phyloP scores from a whole-genome alignment of 2,329 filamentous ascomycete species.

The Sporothrix euskadiensis region DNA sequence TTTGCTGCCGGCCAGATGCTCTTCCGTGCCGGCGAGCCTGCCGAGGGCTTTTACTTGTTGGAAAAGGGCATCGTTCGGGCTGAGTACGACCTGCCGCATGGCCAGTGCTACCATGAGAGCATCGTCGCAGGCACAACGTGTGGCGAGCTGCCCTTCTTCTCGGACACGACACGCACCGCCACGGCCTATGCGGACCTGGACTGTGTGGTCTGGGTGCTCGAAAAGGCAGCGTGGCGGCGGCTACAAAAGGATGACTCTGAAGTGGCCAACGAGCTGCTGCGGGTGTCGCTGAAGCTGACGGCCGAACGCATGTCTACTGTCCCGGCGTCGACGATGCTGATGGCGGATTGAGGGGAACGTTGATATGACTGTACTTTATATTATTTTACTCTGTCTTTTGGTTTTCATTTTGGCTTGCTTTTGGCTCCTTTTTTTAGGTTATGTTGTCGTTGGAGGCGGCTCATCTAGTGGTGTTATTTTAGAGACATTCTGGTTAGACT shows the following conservation, averaged over 20 bases:
- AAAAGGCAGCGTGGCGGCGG: conserved; percentile 67
- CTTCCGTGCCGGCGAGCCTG: conserved; percentile 73
- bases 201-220: conserved; percentile 80
- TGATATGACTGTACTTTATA: background rate
- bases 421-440: background rate
- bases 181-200: conserved; percentile 82
- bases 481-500: background rate
- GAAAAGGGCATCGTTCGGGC: conserved; percentile 86
- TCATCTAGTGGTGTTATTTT: background rate
- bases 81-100: conserved; percentile 89
- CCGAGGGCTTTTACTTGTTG: conserved; percentile 85
- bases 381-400: no score
- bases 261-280: conserved; percentile 79
- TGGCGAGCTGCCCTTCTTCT: conserved; percentile 95
- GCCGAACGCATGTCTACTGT: conserved; percentile 74
- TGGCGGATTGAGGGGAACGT: conserved; percentile 28
- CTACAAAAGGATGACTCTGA: conserved; percentile 73
- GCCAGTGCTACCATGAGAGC: conserved; percentile 75
- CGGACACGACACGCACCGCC: conserved; percentile 81
- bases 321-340: conserved; percentile 34
- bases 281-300: conserved; percentile 87
- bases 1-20: conserved; percentile 70
- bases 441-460: background rate
- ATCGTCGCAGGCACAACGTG: conserved; percentile 94
- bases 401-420: background rate